A percentile compares a stretch with the other conserved stretches of the same genome.
phyloP scores from a whole-genome alignment of 2,329 filamentous ascomycete genomes.

The Colletotrichum coccodes region DNA sequence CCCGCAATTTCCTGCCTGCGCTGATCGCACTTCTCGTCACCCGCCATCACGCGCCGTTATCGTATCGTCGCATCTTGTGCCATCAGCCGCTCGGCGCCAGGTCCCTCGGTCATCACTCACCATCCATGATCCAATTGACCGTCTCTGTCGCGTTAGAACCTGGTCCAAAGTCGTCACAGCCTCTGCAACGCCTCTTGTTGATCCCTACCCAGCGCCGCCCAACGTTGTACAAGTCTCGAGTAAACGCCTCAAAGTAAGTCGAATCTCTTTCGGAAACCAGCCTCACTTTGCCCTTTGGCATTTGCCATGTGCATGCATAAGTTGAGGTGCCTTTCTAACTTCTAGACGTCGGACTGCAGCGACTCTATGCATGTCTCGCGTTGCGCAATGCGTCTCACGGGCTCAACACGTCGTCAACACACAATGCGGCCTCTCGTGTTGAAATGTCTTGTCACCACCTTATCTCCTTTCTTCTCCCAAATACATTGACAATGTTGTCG shows the following conservation, averaged over 20 bases:
- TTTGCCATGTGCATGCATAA: neutral
- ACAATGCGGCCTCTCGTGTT: slow-evolving; percentile 2
- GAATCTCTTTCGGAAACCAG: neutral
- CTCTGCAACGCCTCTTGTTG: neutral
- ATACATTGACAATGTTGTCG: slow-evolving; percentile 10
- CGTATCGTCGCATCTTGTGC: neutral
- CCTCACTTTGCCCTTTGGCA: neutral
- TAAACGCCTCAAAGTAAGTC: neutral
- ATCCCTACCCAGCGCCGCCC: neutral
- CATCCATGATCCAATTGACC: neutral
- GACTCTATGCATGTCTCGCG: neutral
- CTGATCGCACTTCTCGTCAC: slow-evolving; percentile 23
- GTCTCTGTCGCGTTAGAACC: neutral
- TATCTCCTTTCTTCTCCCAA: neutral
- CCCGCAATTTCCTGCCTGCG: slow-evolving; percentile 32
- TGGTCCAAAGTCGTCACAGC: neutral
- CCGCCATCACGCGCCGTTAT: slow-evolving; percentile 10
- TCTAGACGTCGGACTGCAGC: neutral
- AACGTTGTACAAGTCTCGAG: neutral
- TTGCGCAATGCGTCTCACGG: neutral
- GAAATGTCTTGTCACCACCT: slow-evolving; percentile 1
- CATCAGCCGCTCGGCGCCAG: neutral
- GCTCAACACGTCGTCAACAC: neutral
- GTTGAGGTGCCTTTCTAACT: neutral
- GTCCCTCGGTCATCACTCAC: neutral